A percentile compares a stretch with the other conserved stretches of the same genome.
Evolutionary conservation across 768 basidiomycete genomes (phyloP).

Genomic region (Russula brevipes): DNA sequence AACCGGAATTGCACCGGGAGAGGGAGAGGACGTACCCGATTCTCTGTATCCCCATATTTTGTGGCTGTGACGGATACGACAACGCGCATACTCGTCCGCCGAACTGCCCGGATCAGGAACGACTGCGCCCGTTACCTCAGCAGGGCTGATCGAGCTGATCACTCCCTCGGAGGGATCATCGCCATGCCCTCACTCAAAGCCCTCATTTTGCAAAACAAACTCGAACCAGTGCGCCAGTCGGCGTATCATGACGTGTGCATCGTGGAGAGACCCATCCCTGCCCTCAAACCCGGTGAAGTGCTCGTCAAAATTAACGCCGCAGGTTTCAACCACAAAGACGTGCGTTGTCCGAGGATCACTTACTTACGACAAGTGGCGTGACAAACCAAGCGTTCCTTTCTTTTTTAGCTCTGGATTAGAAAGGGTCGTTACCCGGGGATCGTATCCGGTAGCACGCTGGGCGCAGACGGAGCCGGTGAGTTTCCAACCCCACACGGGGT

Average conservation of each 20-base stretch:
- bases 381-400: too few species aligned
- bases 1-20: background rate
- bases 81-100: background rate
- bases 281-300: constrained; percentile 51
- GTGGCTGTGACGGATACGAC: background rate
- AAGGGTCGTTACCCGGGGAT: constrained; percentile 64
- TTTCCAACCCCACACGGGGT: background rate
- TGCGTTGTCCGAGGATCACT: background rate
- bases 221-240: constrained; percentile 28
- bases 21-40: background rate
- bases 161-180: too few species aligned
- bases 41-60: background rate
- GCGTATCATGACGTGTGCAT: constrained; percentile 55
- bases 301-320: constrained; percentile 65
- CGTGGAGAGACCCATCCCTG: constrained; percentile 45
- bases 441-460: constrained; percentile 52
- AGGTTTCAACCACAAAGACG: constrained; percentile 72
- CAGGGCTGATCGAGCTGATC: background rate
- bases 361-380: too few species aligned
- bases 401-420: constrained; percentile 64
- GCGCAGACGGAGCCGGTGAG: constrained; percentile 69
- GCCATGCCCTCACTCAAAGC: background rate
- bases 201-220: background rate
- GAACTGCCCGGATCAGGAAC: constrained; percentile 7
- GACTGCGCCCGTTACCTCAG: too few species aligned